Base-by-base conservation (phyloP, 2,329 filamentous ascomycete genomes). In the Ampelomyces quisqualis region DNA sequence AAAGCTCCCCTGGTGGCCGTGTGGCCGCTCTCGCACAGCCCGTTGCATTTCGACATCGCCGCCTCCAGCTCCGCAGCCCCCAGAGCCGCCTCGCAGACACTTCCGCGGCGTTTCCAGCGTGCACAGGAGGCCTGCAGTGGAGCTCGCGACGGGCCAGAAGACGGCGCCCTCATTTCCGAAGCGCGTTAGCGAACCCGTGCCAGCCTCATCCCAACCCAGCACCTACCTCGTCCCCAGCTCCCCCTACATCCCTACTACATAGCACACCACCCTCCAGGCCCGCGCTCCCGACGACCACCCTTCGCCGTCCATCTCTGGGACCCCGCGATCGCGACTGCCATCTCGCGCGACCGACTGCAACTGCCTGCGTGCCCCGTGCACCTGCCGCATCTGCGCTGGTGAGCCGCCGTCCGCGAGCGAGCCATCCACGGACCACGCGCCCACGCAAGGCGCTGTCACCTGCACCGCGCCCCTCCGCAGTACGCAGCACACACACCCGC, bases 81-180 rank as follows among this genome's bases (percentile, higher is more conserved):
- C n/a, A n/a, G n/a, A n/a, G n/a, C 42, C 45, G 45, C 51, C 41
- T 34, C 40, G 43, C 47, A 34, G 21, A 33, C 34, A 39, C 45
- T 39, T 33, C 32, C 43, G 45, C 49, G 45, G 15, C 29, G 15
- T 40, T 21, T 15, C 15, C 32, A 28, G 37, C 22, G 34, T 34
- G 42, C 37, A 37, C 39, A 7, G n/a, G 22, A 24, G 22, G 36
- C n/a, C n/a, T n/a, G n/a, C n/a, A 18, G 18, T 26, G 24, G 17
- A 38, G 28, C 47, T 38, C 43, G 45, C 38, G 42, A 40, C 26
- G 35, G 52, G 50, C 57, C 45, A 53, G 57, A 39, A 57, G 53
- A 51, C 56, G 58, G 56, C 53, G 52, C 55, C 27, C 60, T 65
- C 61, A 65, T 65, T 65, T 65, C 61, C 60, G 56, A n/a, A 50